Percentiles rank a stretch among this genome's conserved stretches.
phyloP scores from a whole-genome alignment of 148 eudicot genomes.

The Camellia sinensis region DNA sequence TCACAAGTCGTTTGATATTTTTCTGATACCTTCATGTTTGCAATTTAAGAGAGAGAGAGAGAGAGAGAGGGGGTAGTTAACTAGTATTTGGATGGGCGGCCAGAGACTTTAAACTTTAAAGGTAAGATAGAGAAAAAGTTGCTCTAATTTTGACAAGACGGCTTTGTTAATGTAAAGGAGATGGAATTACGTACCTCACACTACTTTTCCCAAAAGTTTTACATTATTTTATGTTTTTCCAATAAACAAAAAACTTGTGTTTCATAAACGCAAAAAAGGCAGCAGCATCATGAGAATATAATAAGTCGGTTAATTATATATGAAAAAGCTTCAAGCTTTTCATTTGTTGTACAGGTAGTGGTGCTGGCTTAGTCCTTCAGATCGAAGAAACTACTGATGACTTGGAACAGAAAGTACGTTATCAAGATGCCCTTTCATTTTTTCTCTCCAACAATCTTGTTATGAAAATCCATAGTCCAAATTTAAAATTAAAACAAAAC shows the following conservation, averaged over 20 bases:
- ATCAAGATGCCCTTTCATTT: neutral
- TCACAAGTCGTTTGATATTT: too few relatives aligned
- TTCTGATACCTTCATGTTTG: too few relatives aligned
- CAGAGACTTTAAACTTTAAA: slow-evolving; percentile 45
- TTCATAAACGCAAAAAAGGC: neutral
- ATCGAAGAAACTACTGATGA: slow-evolving; percentile 8
- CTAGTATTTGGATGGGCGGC: slow-evolving; percentile 27
- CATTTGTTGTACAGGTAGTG: neutral
- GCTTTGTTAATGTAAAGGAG: slow-evolving; percentile 60
- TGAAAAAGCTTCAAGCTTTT: slow-evolving; percentile 9
- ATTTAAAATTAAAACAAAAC: too few relatives aligned
- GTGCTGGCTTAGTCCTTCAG: slow-evolving; percentile 7
- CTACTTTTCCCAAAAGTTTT: slow-evolving; percentile 72
- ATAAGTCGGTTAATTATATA: slow-evolving; percentile 4
- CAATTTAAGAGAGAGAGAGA: slow-evolving; percentile 1
- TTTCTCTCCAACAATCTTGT: too few relatives aligned
- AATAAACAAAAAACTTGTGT: slow-evolving; percentile 1
- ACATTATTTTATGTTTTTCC: slow-evolving; percentile 32
- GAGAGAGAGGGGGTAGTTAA: slow-evolving; percentile 18
- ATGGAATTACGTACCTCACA: slow-evolving; percentile 71
- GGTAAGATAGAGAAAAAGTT: slow-evolving; percentile 49
- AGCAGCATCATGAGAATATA: neutral
- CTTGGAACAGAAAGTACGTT: neutral
- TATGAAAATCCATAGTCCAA: too few relatives aligned
- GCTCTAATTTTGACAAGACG: slow-evolving; percentile 68